Percentiles rank a stretch among this genome's conserved stretches.
phyloP scores from a whole-genome alignment of 169 alveolate species.

The Eimeria brunetti region DNA sequence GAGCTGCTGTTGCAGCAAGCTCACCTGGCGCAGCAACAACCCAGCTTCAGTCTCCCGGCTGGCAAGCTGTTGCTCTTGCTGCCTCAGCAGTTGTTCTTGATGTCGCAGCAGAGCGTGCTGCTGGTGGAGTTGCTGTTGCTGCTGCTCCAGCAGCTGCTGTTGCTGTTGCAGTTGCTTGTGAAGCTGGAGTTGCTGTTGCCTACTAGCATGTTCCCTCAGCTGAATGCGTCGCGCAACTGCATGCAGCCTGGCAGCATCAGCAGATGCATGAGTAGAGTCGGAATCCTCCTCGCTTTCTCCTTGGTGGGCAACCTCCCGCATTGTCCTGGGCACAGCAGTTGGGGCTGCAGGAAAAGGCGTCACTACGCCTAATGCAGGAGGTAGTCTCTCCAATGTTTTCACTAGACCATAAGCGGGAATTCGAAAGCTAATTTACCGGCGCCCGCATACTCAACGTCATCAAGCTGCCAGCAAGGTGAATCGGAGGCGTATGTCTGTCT shows the following conservation, averaged over 20 bases:
- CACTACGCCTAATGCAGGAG: background rate
- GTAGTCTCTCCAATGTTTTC: background rate
- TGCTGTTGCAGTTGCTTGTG: constrained; percentile 73
- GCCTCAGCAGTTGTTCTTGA: constrained; percentile 61
- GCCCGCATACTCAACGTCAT: background rate
- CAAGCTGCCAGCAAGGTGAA: background rate
- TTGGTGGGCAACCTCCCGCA: constrained; percentile 56
- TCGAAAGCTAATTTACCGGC: background rate
- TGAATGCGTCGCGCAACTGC: constrained; percentile 73
- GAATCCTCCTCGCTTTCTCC: constrained; percentile 62
- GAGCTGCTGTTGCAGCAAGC: constrained; percentile 68
- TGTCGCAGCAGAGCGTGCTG: constrained; percentile 66
- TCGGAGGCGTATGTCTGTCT: background rate
- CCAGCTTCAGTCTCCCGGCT: constrained; percentile 63
- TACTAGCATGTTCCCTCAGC: constrained; percentile 60
- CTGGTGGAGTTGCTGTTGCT: constrained; percentile 75
- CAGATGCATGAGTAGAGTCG: constrained; percentile 61
- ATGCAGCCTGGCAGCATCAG: constrained; percentile 73
- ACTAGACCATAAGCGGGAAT: background rate
- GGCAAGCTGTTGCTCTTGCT: constrained; percentile 71
- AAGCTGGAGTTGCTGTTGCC: constrained; percentile 69
- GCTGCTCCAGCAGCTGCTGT: constrained; percentile 75
- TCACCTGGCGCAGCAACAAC: constrained; percentile 58
- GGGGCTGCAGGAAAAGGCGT: constrained; percentile 5
- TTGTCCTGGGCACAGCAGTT: background rate